Evolutionary conservation across 106 monocot genomes (phyloP), one percentile per base, ranked within the genome.

Genomic region (Acorus calamus): DNA sequence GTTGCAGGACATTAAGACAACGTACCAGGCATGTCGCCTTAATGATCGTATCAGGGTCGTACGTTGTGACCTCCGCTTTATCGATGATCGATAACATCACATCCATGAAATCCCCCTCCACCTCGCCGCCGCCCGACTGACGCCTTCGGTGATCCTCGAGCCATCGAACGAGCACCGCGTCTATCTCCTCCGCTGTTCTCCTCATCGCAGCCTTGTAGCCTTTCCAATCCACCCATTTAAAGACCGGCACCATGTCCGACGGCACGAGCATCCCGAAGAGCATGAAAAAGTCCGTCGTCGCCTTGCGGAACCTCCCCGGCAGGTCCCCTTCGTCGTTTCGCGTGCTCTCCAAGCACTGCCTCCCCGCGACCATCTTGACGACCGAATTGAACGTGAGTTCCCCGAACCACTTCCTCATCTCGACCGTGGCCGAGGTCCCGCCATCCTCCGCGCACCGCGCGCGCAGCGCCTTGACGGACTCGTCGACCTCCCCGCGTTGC

Each of bases 241-340:
- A 69, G 46, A 51, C 69, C 12, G 78, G 78, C 28, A 78, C 52
- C 73, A 69, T 64, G 53, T 78, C 78, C 2, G 78, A 78, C 10
- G 58, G 9, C 0, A 73, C 78, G 12, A 69, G 47, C 4, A 45
- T 50, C 48, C 48, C 43, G 46, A 73, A 46, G 8, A 78, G 53
- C 3, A 46, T 3, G 46, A 78, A 69, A 5, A 68, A 49, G 28
- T 58, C 11, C 5, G 44, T 4, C 8, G 66, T 42, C n/a, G 74
- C 74, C 47, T 41, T 64, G 43, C 60, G 57, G 47, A 79, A 79
- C 51, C 69, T 52, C 73, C 71, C 61, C 41, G 62, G 68, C 63
- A 73, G 63, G 14, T 74, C 69, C 3, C 53, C 59, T 5, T 47
- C 63, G 4, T 42, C 64, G 44, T 47, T 28, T 1, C 28, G 0